These are phyloP conservation scores for Psophocarpus tetragonolobus DNA, from an alignment of 306 rosid genomes.

Conservation along the genomic window DNA sequence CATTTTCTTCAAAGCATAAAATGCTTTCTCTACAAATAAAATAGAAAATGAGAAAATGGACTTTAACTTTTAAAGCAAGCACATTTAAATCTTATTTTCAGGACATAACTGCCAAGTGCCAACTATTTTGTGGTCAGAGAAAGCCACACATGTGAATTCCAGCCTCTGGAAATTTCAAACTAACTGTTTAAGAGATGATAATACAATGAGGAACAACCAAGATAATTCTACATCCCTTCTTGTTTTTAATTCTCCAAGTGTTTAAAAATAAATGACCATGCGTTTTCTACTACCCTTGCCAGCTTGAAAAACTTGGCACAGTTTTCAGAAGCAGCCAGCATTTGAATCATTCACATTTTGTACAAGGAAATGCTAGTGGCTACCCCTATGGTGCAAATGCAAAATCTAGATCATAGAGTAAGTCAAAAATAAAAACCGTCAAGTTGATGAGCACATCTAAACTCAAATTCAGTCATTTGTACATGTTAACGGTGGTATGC, in stretches of 20 bases:
- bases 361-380: neutral
- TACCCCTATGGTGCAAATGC: neutral
- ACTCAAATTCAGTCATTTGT: neutral
- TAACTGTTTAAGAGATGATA: neutral
- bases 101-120: neutral
- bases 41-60: conserved; percentile 20
- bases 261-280: neutral
- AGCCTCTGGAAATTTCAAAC: neutral
- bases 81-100: neutral
- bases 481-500: neutral
- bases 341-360: neutral
- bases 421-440: neutral
- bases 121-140: neutral
- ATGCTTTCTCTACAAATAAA: conserved; percentile 53
- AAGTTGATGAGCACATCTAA: neutral
- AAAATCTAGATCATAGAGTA: neutral
- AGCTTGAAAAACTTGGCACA: neutral
- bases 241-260: neutral
- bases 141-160: neutral
- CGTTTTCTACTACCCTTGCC: neutral
- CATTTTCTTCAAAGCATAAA: conserved; percentile 64
- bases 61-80: neutral
- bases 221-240: conserved; percentile 1
- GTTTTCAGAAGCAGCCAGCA: neutral
- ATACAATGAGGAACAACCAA: neutral